These are phyloP conservation scores for Anacardium occidentale DNA, from an alignment of 345 rosid genomes.

Conservation along the genomic window DNA sequence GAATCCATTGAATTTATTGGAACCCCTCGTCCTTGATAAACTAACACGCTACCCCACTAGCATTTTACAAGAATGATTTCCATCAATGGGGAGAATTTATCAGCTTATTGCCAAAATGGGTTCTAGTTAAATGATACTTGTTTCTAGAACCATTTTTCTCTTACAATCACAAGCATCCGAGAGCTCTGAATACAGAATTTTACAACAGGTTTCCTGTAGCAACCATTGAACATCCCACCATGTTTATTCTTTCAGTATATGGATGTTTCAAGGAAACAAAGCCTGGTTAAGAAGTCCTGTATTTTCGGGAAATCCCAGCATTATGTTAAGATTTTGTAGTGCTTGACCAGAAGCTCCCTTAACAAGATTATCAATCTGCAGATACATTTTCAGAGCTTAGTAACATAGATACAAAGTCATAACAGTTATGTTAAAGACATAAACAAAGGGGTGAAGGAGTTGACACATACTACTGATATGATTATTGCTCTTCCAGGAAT, in stretches of 20 bases:
- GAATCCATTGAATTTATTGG: neutral
- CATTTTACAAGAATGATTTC: neutral
- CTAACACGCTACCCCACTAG: neutral
- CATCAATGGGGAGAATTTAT: neutral
- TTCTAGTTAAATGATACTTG: slow-evolving; percentile 2
- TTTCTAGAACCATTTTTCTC: neutral
- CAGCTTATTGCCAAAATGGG: neutral
- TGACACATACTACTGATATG: slow-evolving; percentile 72
- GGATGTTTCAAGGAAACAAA: slow-evolving; percentile 57
- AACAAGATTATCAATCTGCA: slow-evolving; percentile 92
- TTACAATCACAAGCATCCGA: neutral
- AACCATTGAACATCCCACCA: neutral
- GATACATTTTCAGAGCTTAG: slow-evolving; percentile 13
- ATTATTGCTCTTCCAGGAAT: slow-evolving; percentile 84
- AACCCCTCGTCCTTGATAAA: neutral
- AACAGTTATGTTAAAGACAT: neutral
- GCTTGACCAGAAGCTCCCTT: slow-evolving; percentile 99
- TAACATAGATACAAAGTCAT: neutral
- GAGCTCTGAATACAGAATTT: neutral
- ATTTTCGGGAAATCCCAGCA: slow-evolving; percentile 88
- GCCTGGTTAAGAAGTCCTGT: slow-evolving; percentile 76
- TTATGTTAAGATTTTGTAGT: slow-evolving; percentile 82
- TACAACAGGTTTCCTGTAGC: neutral
- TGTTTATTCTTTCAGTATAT: slow-evolving; percentile 1
- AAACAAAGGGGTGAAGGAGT: neutral